Percentiles rank a stretch among this genome's conserved stretches.
Evolutionary conservation across 2,329 filamentous ascomycete genomes (phyloP).

Genomic region (Pseudohalonectria lignicola): DNA sequence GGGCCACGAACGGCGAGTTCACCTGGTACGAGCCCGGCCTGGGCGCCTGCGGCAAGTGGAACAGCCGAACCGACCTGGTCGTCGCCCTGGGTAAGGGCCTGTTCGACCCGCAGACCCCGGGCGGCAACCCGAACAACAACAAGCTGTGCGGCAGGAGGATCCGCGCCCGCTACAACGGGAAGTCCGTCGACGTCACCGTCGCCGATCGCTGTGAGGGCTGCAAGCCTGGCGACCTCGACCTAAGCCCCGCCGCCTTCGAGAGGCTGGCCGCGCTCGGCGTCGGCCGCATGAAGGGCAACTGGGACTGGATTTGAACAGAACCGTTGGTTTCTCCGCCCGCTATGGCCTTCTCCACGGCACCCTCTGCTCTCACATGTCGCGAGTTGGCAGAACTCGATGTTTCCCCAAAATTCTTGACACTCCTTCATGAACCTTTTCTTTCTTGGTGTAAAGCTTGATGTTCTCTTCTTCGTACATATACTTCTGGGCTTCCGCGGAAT

Average conservation of each 20-base stretch:
- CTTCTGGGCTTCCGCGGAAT: too few species aligned
- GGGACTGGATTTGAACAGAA: too few species aligned
- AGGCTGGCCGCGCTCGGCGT: constrained; percentile 30
- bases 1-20: constrained; percentile 41
- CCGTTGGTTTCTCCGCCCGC: too few species aligned
- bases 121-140: constrained; percentile 15
- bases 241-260: constrained; percentile 35
- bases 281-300: constrained; percentile 23
- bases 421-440: too few species aligned
- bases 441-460: too few species aligned
- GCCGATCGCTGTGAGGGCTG: constrained; percentile 55
- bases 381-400: too few species aligned
- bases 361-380: too few species aligned
- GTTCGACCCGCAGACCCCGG: constrained; percentile 43
- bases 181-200: constrained; percentile 43
- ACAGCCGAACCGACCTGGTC: constrained; percentile 38
- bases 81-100: constrained; percentile 49
- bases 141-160: constrained; percentile 45
- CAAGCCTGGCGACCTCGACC: constrained; percentile 32
- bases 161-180: constrained; percentile 31
- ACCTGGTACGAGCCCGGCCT: constrained; percentile 53
- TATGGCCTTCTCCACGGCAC: too few species aligned
- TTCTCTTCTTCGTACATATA: too few species aligned
- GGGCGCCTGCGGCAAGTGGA: constrained; percentile 51
- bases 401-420: too few species aligned